A percentile compares a stretch with the other conserved stretches of the same genome.
These are phyloP conservation scores for Tricholoma hemisulphureum DNA, from an alignment of 768 basidiomycete genomes.

Conservation along the genomic window DNA sequence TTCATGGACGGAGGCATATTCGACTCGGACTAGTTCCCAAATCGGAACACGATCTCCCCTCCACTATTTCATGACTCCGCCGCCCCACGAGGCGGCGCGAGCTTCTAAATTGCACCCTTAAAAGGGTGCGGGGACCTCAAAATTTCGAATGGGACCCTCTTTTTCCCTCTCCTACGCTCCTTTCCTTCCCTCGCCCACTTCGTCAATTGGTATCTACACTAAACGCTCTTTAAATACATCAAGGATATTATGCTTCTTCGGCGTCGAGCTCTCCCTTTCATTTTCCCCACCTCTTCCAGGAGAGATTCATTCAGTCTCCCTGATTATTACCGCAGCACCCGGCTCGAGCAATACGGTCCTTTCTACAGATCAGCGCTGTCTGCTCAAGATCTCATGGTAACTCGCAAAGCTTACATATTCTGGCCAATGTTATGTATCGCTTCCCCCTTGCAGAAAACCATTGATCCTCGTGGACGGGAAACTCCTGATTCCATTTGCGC, in stretches of 20 bases:
- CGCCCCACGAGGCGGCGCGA: background rate
- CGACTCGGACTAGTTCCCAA: background rate
- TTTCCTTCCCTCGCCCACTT: background rate
- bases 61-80: background rate
- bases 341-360: background rate
- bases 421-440: background rate
- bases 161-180: background rate
- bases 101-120: background rate
- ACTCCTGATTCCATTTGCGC: background rate
- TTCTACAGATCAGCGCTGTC: background rate
- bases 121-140: background rate
- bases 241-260: background rate
- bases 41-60: background rate
- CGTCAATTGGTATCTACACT: background rate
- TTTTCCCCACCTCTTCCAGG: background rate
- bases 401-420: background rate
- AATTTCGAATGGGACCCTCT: background rate
- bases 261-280: background rate
- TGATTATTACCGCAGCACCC: background rate
- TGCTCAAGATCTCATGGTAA: background rate
- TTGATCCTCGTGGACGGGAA: background rate
- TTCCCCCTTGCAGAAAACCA: background rate
- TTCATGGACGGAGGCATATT: background rate
- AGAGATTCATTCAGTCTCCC: background rate
- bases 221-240: background rate